Conservation (phyloP, 257 asterid genomes). For the Scutellaria minor region DNA sequence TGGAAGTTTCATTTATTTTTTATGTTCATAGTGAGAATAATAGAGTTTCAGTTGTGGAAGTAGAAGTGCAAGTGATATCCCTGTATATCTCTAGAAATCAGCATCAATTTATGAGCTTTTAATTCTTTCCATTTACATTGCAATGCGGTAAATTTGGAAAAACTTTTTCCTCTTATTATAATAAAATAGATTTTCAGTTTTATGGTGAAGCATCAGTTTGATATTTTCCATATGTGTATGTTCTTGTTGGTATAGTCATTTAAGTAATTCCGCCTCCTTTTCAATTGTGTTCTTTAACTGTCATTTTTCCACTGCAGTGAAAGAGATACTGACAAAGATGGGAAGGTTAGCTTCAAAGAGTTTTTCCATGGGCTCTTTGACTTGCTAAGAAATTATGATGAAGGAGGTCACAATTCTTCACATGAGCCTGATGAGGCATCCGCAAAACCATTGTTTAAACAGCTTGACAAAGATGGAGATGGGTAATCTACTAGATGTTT, state of each 20-base stretch:
- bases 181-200: constrained; percentile 3
- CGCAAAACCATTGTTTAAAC: constrained; percentile 68
- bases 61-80: constrained; percentile 12
- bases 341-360: constrained; percentile 81
- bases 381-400: constrained; percentile 75
- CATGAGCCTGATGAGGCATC: constrained; percentile 68
- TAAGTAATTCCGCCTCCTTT: constrained; percentile 14
- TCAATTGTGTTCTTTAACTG: constrained; percentile 16
- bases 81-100: not conserved
- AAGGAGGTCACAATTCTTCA: constrained; percentile 58
- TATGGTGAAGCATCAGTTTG: constrained; percentile 9
- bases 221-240: constrained; percentile 4
- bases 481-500: constrained; percentile 57
- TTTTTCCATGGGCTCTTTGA: constrained; percentile 91
- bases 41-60: not conserved
- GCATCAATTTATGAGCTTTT: constrained; percentile 18
- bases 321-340: constrained; percentile 87
- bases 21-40: not conserved
- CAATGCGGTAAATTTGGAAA: not conserved
- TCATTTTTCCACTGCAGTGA: constrained; percentile 57
- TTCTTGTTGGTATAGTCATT: constrained; percentile 13
- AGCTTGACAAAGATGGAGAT: constrained; percentile 92
- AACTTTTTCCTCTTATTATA: not conserved
- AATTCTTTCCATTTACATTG: not conserved
- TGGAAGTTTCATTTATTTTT: not conserved